These are phyloP conservation scores for Colletotrichum sp. DNA, from an alignment of 2,329 filamentous ascomycete genomes.

Conservation along the genomic window DNA sequence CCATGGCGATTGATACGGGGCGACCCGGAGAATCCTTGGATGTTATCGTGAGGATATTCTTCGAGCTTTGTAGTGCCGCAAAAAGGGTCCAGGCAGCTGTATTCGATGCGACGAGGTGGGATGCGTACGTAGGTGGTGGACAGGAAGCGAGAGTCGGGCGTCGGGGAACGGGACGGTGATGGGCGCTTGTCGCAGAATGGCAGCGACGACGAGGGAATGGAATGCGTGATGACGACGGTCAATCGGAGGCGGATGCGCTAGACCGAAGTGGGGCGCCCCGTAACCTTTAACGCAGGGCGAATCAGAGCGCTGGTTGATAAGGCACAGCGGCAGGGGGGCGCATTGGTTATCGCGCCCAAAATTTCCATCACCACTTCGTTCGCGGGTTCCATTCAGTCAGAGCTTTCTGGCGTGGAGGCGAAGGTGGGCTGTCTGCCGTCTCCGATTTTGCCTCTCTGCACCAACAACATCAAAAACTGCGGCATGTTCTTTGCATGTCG, in stretches of 20 bases:
- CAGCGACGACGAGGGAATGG: neutral
- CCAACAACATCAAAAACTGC: neutral
- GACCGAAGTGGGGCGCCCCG: conserved; percentile 1
- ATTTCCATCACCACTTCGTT: neutral
- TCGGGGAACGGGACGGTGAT: neutral
- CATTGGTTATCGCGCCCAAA: conserved; percentile 18
- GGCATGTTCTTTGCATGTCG: neutral
- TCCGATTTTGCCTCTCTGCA: neutral
- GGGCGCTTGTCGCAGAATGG: conserved; percentile 15
- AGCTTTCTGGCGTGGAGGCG: neutral
- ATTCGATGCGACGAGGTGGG: neutral
- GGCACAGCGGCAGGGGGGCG: neutral
- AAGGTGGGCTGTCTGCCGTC: neutral
- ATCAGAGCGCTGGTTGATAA: neutral
- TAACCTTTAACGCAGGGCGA: neutral
- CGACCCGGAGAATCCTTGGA: neutral
- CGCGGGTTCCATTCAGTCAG: neutral
- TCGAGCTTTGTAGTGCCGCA: neutral
- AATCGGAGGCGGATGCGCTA: conserved; percentile 17
- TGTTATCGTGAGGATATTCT: neutral
- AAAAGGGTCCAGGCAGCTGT: neutral
- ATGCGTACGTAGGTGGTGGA: neutral
- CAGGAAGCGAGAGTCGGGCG: neutral
- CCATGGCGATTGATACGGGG: conserved; percentile 53
- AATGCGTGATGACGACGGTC: conserved; percentile 21